Base-by-base conservation (phyloP, 2,329 filamentous ascomycete genomes). In the Sordariomycetes sp. region DNA sequence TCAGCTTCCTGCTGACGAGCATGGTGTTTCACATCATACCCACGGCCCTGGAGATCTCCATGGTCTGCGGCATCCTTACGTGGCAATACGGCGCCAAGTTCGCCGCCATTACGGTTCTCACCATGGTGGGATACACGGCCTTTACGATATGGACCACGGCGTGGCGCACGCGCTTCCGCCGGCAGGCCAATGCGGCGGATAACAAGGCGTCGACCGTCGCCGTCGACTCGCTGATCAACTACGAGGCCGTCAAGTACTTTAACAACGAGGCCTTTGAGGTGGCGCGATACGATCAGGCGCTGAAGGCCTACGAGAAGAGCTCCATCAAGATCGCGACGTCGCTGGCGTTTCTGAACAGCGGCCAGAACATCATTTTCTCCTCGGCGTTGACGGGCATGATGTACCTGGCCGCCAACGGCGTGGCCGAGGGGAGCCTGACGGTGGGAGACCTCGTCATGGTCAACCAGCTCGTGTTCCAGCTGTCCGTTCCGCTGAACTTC, bases 11-110 rank as follows among this genome's bases (percentile, higher is more conserved):
- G 64, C 78, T 99, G 62, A 96, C 91, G 0, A 97, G 92, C 65
- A 99, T 99, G 93, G 90, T 99, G 34, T 97, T 99, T 66, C 94
- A 99, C 70, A 87, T 99, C 59, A 81, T 97, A 18, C 94, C 94
- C 0, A 99, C 93, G 0, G 89, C 91, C 0, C 74, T 99, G 35
- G 94, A 99, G 69, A 99, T 99, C 61, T 85, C 86, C 60, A 87
- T 99, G 79, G 94, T 99, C 1, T 99, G 94, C 69, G 91, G 92
- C 60, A 97, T 99, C 61, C 74, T 99, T 69, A 97, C 93, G 0
- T 97, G 93, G 72, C 91, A 97, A 72, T 99, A 97, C 68, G 94
- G 94, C 43, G 81, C 83, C 62, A 86, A 92, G 65, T 99, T 97
- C 69, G 94, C 95, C 4, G 86, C 89, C 61, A 92, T 99, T 62